Percentiles rank a stretch among this genome's conserved stretches.
These are phyloP conservation scores for Russula virescens DNA, from an alignment of 768 basidiomycete genomes.

Conservation along the genomic window DNA sequence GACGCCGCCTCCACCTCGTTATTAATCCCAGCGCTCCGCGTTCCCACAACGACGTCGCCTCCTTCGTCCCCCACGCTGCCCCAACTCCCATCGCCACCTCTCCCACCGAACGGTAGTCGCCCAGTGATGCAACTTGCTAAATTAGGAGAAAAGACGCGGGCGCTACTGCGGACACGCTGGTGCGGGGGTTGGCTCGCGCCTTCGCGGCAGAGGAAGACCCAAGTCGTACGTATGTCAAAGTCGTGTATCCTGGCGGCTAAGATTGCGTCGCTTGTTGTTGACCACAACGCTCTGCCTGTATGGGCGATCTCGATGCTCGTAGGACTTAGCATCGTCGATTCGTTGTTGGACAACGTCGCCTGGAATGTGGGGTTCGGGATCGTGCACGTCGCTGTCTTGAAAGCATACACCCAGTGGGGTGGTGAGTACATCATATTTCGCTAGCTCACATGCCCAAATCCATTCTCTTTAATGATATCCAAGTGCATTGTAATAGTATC, in stretches of 20 bases:
- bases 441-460: no score
- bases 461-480: background rate
- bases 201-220: background rate
- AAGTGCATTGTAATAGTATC: slow-evolving; percentile 11
- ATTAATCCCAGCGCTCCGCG: slow-evolving; percentile 18
- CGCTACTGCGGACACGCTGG: background rate
- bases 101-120: background rate
- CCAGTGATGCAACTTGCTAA: background rate
- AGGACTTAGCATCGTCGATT: slow-evolving; percentile 41
- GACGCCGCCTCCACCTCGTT: slow-evolving; percentile 15
- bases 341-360: slow-evolving; percentile 37
- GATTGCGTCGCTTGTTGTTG: slow-evolving; percentile 27
- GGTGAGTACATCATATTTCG: background rate
- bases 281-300: slow-evolving; percentile 24
- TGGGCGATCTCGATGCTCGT: slow-evolving; percentile 30
- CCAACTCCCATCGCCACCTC: slow-evolving; percentile 21
- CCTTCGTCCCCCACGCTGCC: slow-evolving; percentile 4
- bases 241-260: slow-evolving; percentile 27
- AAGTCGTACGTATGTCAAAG: slow-evolving; percentile 10
- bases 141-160: background rate
- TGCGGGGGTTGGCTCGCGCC: background rate
- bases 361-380: slow-evolving; percentile 36
- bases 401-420: background rate
- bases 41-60: background rate
- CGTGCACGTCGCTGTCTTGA: slow-evolving; percentile 34